Base-by-base conservation (phyloP, 2,329 filamentous ascomycete species). In the Fusarium longipes region DNA sequence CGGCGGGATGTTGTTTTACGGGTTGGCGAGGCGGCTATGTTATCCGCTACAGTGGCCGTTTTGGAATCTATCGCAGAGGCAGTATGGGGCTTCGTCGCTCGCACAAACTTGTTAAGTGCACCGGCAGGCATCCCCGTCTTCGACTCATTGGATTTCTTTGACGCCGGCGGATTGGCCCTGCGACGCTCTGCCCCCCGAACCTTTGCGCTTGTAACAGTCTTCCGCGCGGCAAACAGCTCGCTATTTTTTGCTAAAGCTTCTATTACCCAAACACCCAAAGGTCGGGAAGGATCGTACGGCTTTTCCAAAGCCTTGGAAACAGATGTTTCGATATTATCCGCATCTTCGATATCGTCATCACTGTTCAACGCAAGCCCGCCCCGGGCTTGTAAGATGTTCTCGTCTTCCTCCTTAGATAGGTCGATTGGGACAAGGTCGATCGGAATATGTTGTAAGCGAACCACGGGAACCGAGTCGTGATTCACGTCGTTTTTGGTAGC, bases 361-460 rank as follows among this genome's bases (percentile, higher is more conserved):
- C 86, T 87, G 65, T 87, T 87, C n/a, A 88, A 80, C 3, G 87
- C 87, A 15, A 89, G 76, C 0, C 86, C 86, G 44, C 81, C 81
- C 27, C 87, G 82, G 2, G 82, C 83, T 65, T 79, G 84, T 1
- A 76, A 65, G 4, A 86, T 82, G 2, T 82, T 81, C 60, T 87
- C 87, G 17, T 92, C 89, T 29, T 88, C 85, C 74, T 97, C 94
- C 1, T 84, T 82, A 12, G 88, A 86, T 24, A 97, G 80, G 72
- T 97, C 89, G 36, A 98, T 84, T 1, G 89, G 88, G 4, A 97
- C 92, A 17, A 97, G 84, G 29, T 91, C 86, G 3, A 88, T 83
- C 0, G 96, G 96, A 6, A 90, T 82, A 73, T 91, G 96, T 3
- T 91, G 89, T 22, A 98, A 79, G 8, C 95, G 89, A 11, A 97